Percentiles rank a stretch among this genome's conserved stretches.
phyloP scores from a whole-genome alignment of 305 asterid species.

The Fraxinus sp. region DNA sequence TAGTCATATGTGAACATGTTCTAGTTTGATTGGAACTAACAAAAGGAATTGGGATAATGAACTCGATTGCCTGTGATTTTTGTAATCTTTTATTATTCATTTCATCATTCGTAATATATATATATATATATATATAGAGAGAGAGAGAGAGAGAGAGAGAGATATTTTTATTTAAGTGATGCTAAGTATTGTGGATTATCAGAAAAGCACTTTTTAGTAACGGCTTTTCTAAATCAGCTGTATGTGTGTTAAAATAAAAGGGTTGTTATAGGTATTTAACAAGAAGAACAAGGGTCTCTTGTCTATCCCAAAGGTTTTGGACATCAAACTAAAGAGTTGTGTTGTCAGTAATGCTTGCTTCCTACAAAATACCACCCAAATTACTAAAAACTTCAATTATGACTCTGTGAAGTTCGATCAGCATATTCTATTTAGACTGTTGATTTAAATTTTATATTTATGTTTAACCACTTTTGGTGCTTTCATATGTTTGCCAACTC shows the following conservation, averaged over 20 bases:
- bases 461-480: background rate
- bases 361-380: background rate
- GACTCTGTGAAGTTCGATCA: background rate
- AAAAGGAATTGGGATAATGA: background rate
- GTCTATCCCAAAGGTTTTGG: background rate
- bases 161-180: background rate
- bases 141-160: no score
- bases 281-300: background rate
- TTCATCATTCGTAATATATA: background rate
- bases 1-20: background rate
- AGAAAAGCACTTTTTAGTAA: background rate
- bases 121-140: no score
- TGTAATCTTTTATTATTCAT: background rate
- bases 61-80: background rate
- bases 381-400: background rate
- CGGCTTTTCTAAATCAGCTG: background rate
- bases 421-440: slow-evolving; percentile 2
- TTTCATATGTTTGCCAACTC: slow-evolving; percentile 13
- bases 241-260: background rate
- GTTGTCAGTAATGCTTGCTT: background rate
- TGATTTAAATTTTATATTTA: slow-evolving; percentile 15
- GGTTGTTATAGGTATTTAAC: background rate
- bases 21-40: background rate
- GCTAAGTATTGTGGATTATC: background rate
- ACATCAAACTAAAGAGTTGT: background rate